These are phyloP conservation scores for Keithomyces neogunnii DNA, from an alignment of 2,329 filamentous ascomycete genomes.

Conservation along the genomic window DNA sequence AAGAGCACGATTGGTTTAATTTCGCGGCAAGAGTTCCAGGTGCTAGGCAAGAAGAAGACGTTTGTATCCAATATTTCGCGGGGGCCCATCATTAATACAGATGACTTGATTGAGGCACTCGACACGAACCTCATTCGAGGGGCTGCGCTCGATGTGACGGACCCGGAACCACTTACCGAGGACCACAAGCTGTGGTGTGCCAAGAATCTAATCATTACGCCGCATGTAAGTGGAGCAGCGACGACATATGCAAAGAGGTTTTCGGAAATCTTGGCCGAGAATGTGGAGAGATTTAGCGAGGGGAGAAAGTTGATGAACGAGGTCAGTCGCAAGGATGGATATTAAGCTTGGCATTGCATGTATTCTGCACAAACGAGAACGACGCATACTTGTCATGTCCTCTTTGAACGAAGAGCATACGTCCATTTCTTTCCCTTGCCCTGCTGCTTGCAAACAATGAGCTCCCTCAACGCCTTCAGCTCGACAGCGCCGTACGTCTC, in stretches of 20 bases:
- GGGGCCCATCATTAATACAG: constrained; percentile 31
- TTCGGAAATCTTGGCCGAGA: constrained; percentile 32
- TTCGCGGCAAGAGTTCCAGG: constrained; percentile 28
- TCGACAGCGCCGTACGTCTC: constrained; percentile 15
- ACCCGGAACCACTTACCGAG: constrained; percentile 60
- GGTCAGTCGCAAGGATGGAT: constrained; percentile 26
- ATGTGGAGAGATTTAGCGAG: constrained; percentile 28
- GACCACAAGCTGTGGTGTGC: constrained; percentile 57
- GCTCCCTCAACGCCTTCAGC: constrained; percentile 8
- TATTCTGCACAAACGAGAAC: too few species aligned
- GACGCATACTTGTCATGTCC: too few species aligned
- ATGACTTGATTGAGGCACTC: constrained; percentile 50
- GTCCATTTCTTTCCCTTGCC: neutral
- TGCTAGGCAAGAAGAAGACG: constrained; percentile 30
- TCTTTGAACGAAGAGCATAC: too few species aligned
- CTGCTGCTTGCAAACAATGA: neutral
- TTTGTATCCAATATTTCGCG: constrained; percentile 61
- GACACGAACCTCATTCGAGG: constrained; percentile 33
- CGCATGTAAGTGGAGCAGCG: constrained; percentile 35
- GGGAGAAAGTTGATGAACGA: constrained; percentile 31
- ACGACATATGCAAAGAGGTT: constrained; percentile 30
- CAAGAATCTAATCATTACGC: constrained; percentile 52
- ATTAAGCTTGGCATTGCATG: neutral
- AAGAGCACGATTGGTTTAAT: neutral
- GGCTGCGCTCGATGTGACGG: constrained; percentile 63